Evolutionary conservation across 768 basidiomycete genomes (phyloP).

Genomic region (Kwoniella dejecticola): DNA sequence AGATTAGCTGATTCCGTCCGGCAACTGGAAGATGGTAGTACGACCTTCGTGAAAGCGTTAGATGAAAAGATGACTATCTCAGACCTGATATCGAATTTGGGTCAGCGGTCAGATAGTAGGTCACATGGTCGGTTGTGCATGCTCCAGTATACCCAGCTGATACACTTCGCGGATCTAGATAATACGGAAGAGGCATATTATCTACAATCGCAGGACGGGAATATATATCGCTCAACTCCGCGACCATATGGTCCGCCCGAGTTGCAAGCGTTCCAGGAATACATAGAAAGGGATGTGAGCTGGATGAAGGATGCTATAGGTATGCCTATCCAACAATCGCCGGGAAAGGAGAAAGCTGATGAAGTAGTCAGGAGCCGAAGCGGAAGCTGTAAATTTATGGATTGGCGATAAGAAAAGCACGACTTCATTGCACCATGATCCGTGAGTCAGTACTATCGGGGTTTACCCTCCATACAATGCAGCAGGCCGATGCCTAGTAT

Average conservation of each 20-base stretch:
- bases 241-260: slow-evolving; percentile 56
- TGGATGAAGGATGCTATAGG: slow-evolving; percentile 81
- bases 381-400: slow-evolving; percentile 94
- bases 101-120: slow-evolving; percentile 29
- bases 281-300: slow-evolving; percentile 68
- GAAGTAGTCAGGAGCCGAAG: slow-evolving; percentile 59
- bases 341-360: background rate
- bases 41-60: slow-evolving; percentile 76
- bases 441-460: slow-evolving; percentile 27
- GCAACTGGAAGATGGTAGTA: slow-evolving; percentile 60
- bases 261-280: slow-evolving; percentile 64
- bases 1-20: slow-evolving; percentile 76
- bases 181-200: slow-evolving; percentile 62
- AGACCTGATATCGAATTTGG: slow-evolving; percentile 60
- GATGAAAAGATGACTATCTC: slow-evolving; percentile 69
- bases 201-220: slow-evolving; percentile 90
- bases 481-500: slow-evolving; percentile 40
- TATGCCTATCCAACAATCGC: slow-evolving; percentile 53
- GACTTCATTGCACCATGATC: slow-evolving; percentile 79
- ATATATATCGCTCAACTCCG: slow-evolving; percentile 61
- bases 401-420: slow-evolving; percentile 75
- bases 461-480: background rate
- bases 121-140: too few relatives aligned
- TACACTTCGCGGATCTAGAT: too few relatives aligned
- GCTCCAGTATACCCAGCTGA: too few relatives aligned